These are phyloP conservation scores for Brasilioporus rufonigricans DNA, from an alignment of 768 basidiomycete species.

Conservation along the genomic window DNA sequence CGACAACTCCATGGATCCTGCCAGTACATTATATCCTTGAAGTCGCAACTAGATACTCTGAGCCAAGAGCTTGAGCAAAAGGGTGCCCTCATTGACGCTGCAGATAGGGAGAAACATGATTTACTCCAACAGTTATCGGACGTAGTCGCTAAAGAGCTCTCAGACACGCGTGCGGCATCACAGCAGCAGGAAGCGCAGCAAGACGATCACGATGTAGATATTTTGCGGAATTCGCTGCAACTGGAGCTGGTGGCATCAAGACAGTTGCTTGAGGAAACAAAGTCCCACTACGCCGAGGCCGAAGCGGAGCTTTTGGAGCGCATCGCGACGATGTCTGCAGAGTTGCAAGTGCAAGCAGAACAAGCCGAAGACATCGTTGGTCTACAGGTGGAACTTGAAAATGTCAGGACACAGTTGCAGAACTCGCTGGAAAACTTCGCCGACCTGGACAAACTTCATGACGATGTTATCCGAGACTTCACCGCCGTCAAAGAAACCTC, in stretches of 20 bases:
- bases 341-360: constrained; percentile 8
- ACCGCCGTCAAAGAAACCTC: constrained; percentile 27
- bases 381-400: constrained; percentile 27
- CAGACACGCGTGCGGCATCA: not conserved
- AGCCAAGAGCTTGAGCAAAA: constrained; percentile 18
- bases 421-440: constrained; percentile 22
- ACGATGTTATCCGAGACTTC: constrained; percentile 25
- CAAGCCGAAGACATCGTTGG: constrained; percentile 17
- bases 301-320: constrained; percentile 33
- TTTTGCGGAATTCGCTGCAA: constrained; percentile 38
- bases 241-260: constrained; percentile 36
- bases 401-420: constrained; percentile 20
- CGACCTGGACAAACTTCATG: constrained; percentile 27
- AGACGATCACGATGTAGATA: constrained; percentile 29
- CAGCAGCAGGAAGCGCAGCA: not conserved
- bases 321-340: constrained; percentile 19
- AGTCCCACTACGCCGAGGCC: constrained; percentile 33
- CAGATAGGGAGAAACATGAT: constrained; percentile 9
- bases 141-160: not conserved
- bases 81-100: not conserved
- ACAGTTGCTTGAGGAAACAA: constrained; percentile 32
- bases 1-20: constrained; percentile 12
- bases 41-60: constrained; percentile 16
- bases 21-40: constrained; percentile 9
- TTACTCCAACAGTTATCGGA: constrained; percentile 13